These are phyloP conservation scores for Hirschioporus abietinus DNA, from an alignment of 768 basidiomycete genomes.

Conservation along the genomic window DNA sequence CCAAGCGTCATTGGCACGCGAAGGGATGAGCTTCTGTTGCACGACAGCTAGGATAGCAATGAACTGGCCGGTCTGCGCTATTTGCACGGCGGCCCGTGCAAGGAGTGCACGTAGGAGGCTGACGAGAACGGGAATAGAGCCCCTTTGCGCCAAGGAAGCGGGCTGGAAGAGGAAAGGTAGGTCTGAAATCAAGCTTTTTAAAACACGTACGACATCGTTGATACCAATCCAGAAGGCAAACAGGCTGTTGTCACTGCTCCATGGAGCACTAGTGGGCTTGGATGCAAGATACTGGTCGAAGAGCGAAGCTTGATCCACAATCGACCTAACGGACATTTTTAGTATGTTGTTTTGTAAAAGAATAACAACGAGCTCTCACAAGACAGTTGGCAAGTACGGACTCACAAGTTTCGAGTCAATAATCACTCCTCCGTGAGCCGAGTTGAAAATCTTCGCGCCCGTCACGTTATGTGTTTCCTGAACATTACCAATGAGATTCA, in stretches of 20 bases:
- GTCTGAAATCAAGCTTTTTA: neutral
- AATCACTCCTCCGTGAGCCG: slow-evolving; percentile 32
- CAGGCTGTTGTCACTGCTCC: slow-evolving; percentile 28
- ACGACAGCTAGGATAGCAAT: too few relatives aligned
- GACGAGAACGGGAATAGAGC: too few relatives aligned
- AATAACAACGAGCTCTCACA: slow-evolving; percentile 20
- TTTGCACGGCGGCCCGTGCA: too few relatives aligned
- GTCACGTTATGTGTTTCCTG: slow-evolving; percentile 50
- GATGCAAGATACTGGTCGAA: slow-evolving; percentile 27
- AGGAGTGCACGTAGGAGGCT: too few relatives aligned
- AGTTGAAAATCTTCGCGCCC: slow-evolving; percentile 40
- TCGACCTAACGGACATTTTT: slow-evolving; percentile 19
- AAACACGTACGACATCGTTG: slow-evolving; percentile 27
- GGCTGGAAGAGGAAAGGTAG: too few relatives aligned
- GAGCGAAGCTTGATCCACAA: slow-evolving; percentile 31
- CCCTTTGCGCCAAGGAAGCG: too few relatives aligned
- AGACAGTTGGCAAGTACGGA: slow-evolving; percentile 29
- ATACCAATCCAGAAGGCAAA: slow-evolving; percentile 34
- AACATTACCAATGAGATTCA: slow-evolving; percentile 3
- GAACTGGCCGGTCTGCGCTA: too few relatives aligned
- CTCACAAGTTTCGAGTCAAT: slow-evolving; percentile 34
- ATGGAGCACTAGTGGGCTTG: slow-evolving; percentile 27
- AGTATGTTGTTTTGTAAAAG: neutral
- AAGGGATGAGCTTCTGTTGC: too few relatives aligned
- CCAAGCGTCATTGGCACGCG: too few relatives aligned